A percentile compares a stretch with the other conserved stretches of the same genome.
Evolutionary conservation across 2,329 filamentous ascomycete genomes (phyloP).

Genomic region (Uncinocarpus reesii): DNA sequence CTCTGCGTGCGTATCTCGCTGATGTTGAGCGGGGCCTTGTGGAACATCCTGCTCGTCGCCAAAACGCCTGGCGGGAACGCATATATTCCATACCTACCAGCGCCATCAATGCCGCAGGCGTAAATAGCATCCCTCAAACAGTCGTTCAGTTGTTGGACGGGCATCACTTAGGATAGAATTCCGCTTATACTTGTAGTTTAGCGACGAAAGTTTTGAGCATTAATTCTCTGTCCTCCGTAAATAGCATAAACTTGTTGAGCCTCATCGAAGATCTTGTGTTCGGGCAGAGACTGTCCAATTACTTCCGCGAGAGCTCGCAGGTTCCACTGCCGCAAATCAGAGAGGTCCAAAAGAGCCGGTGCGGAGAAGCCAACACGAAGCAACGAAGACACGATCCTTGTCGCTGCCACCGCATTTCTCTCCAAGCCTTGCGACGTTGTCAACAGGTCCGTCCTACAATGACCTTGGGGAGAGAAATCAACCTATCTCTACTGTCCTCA

Average conservation of each 20-base stretch:
- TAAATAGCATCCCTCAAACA: conserved; percentile 45
- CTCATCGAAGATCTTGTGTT: no score
- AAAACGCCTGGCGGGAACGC: conserved; percentile 50
- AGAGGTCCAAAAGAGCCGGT: neutral
- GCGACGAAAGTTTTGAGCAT: no score
- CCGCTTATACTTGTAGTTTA: no score
- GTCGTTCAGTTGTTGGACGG: conserved; percentile 35
- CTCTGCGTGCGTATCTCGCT: conserved; percentile 60
- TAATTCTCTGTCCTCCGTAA: no score
- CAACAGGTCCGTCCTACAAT: neutral
- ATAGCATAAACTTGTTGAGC: no score
- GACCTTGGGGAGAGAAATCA: neutral
- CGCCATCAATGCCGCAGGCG: conserved; percentile 76
- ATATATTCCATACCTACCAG: conserved; percentile 70
- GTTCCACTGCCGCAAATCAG: neutral
- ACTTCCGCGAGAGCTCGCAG: no score
- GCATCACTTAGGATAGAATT: conserved; percentile 7
- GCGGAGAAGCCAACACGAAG: neutral
- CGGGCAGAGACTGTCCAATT: no score
- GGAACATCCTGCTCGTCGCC: conserved; percentile 64
- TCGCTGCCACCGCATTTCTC: conserved; percentile 4
- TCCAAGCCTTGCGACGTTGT: conserved; percentile 5
- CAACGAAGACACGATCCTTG: neutral
- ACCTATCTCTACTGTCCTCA: neutral
- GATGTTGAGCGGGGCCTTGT: conserved; percentile 52